Evolutionary conservation across 495 filamentous ascomycete genomes (phyloP).

Genomic region (Mytilinidion resinicola): DNA sequence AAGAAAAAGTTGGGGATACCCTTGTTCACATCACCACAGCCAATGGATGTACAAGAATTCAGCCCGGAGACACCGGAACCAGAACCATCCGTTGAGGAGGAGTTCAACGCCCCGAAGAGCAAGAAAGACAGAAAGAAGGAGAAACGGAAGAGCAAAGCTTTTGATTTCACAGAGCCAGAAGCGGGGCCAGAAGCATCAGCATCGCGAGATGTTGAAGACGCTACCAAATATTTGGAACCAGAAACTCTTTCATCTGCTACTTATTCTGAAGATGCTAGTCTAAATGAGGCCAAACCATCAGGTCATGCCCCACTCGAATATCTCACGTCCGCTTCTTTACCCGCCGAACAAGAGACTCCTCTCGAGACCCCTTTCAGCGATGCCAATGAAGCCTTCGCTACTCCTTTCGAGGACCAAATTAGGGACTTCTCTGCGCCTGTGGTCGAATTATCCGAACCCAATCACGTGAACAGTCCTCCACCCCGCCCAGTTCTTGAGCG

Average conservation of each 20-base stretch:
- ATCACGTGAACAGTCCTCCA: background rate
- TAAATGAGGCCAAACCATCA: too few species aligned
- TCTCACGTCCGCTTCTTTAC: background rate
- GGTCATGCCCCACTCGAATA: too few species aligned
- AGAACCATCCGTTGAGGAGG: background rate
- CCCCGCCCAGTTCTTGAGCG: background rate
- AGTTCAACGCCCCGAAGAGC: background rate
- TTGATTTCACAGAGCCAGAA: background rate
- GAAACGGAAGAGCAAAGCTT: background rate
- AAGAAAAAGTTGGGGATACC: background rate
- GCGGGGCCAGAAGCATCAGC: background rate
- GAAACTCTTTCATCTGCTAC: background rate
- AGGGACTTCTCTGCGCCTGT: too few species aligned
- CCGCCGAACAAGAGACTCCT: background rate
- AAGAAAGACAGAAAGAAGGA: background rate
- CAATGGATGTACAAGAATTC: background rate
- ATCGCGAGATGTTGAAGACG: background rate
- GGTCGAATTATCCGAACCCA: too few species aligned
- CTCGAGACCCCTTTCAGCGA: background rate
- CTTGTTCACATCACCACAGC: background rate
- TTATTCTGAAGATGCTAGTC: too few species aligned
- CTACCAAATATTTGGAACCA: background rate
- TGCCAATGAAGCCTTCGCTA: background rate
- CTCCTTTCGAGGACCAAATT: background rate
- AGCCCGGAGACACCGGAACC: background rate